A percentile compares a stretch with the other conserved stretches of the same genome.
phyloP scores from a whole-genome alignment of 1,284 basidiomycete species.

The Lentinus polychrous region DNA sequence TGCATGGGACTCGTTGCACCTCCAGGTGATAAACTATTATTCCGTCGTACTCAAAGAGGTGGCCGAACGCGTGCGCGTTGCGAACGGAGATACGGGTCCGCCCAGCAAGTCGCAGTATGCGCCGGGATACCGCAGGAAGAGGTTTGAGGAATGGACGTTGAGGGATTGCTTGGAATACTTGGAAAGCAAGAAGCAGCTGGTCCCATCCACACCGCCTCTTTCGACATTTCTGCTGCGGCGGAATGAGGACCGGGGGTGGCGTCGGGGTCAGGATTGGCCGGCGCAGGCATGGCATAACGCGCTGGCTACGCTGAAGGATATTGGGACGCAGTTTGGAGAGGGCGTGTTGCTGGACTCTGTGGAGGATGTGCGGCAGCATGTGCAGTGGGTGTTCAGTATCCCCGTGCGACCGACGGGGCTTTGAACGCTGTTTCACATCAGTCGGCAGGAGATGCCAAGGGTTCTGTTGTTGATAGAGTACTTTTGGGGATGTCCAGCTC shows the following conservation, averaged over 20 bases:
- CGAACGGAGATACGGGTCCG: constrained; percentile 24
- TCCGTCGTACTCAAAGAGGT: constrained; percentile 50
- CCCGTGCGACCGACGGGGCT: constrained; percentile 45
- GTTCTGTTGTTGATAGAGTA: too few relatives aligned
- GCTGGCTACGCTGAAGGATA: constrained; percentile 35
- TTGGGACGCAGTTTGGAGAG: constrained; percentile 49
- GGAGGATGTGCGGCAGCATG: constrained; percentile 38
- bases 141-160: constrained; percentile 44
- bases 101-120: constrained; percentile 46
- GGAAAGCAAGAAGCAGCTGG: constrained; percentile 25
- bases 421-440: constrained; percentile 11
- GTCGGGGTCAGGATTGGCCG: constrained; percentile 66
- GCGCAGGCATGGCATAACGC: constrained; percentile 54
- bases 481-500: too few relatives aligned
- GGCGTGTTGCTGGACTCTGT: constrained; percentile 43
- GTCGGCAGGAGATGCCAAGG: too few relatives aligned
- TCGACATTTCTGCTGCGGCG: constrained; percentile 46
- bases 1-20: constrained; percentile 58
- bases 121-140: constrained; percentile 37
- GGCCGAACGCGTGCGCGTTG: constrained; percentile 43
- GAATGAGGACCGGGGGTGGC: constrained; percentile 38
- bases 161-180: constrained; percentile 53
- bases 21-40: constrained; percentile 65
- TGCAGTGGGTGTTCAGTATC: constrained; percentile 40
- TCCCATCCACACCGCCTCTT: constrained; percentile 32